phyloP scores from a whole-genome alignment of 306 rosid species.

The Carpinus fangiana region DNA sequence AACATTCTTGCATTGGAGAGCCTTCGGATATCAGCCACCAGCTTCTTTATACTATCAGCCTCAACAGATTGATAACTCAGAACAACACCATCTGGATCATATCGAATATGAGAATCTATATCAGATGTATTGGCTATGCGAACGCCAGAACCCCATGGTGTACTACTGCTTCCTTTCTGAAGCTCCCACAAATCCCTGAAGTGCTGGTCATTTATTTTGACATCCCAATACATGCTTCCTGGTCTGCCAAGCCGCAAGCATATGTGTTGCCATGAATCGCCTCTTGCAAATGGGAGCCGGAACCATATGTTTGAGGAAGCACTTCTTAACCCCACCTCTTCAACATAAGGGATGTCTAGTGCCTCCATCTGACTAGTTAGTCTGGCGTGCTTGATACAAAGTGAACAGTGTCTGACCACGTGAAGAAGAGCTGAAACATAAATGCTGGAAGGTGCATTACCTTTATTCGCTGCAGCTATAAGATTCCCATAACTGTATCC shows the following conservation, averaged over 20 bases:
- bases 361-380: constrained; percentile 97
- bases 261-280: constrained; percentile 89
- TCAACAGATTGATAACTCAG: constrained; percentile 90
- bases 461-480: constrained; percentile 84
- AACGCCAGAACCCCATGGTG: constrained; percentile 97
- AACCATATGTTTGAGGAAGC: constrained; percentile 96
- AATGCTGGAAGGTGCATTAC: constrained; percentile 80
- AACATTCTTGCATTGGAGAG: constrained; percentile 95
- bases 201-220: constrained; percentile 93
- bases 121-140: constrained; percentile 94
- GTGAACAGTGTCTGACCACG: constrained; percentile 91
- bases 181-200: constrained; percentile 98
- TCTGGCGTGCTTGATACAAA: constrained; percentile 91
- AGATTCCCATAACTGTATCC: constrained; percentile 72
- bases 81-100: constrained; percentile 98
- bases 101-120: constrained; percentile 90
- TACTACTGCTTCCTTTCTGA: constrained; percentile 76
- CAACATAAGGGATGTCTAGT: constrained; percentile 84
- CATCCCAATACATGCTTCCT: constrained; percentile 98
- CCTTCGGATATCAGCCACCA: constrained; percentile 91
- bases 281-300: constrained; percentile 86
- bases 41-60: constrained; percentile 82
- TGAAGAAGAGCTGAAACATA: constrained; percentile 91
- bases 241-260: constrained; percentile 98
- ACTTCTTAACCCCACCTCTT: constrained; percentile 84